These are phyloP conservation scores for Sesbania bispinosa DNA, from an alignment of 306 rosid species.

Conservation along the genomic window DNA sequence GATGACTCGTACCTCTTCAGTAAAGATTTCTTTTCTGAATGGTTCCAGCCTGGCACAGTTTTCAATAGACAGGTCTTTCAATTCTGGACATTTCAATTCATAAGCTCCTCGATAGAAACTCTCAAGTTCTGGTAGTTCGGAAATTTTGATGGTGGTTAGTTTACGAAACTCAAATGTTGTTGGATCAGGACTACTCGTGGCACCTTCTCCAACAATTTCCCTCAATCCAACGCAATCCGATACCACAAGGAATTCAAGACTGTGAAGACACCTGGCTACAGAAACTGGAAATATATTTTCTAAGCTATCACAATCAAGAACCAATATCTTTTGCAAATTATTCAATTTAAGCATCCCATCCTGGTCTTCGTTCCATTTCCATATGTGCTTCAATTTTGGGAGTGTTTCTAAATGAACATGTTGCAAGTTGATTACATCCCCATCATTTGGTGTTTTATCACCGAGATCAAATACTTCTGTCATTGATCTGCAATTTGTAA, in stretches of 20 bases:
- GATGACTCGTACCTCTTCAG: background rate
- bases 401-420: background rate
- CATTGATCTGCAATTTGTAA: background rate
- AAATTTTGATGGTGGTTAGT: background rate
- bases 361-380: background rate
- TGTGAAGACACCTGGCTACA: background rate
- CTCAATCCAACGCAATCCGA: background rate
- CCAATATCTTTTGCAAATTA: background rate
- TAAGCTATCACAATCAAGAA: background rate
- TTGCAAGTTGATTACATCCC: background rate
- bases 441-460: background rate
- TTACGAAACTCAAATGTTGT: background rate
- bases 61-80: background rate
- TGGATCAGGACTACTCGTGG: background rate
- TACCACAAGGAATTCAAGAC: background rate
- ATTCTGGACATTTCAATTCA: background rate
- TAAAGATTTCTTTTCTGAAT: background rate
- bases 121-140: background rate
- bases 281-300: conserved; percentile 16
- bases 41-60: background rate
- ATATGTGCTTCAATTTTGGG: conserved; percentile 17
- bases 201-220: background rate
- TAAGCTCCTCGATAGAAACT: background rate
- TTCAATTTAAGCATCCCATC: background rate
- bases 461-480: background rate